Conservation (phyloP, 345 rosid species). For the Hibiscus tridactylites region DNA sequence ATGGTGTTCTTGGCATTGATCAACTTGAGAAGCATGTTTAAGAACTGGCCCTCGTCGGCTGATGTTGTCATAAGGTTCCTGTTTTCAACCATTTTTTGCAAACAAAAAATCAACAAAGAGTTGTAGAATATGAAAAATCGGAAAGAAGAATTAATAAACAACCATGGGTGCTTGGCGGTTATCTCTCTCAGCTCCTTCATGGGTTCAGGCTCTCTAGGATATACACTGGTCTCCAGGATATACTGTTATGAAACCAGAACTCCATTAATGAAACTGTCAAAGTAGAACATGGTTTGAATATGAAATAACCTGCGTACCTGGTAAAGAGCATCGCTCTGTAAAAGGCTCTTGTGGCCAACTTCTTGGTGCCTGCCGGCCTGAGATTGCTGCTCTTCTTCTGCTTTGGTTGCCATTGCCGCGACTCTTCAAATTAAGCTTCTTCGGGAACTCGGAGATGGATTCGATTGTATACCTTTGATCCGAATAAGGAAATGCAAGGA, state of each 20-base stretch:
- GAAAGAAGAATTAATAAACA: not conserved
- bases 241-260: conserved; percentile 35
- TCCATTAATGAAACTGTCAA: not conserved
- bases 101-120: no score
- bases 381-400: conserved; percentile 50
- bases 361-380: conserved; percentile 68
- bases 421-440: not conserved
- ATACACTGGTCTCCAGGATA: conserved; percentile 90
- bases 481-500: not conserved
- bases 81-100: not conserved
- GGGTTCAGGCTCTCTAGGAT: conserved; percentile 88
- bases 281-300: not conserved
- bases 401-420: conserved; percentile 40
- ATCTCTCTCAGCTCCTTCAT: conserved; percentile 96
- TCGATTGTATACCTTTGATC: not conserved
- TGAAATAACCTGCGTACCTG: conserved; percentile 39
- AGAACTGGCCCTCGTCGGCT: conserved; percentile 94
- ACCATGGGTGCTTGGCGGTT: conserved; percentile 98
- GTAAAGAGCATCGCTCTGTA: conserved; percentile 89
- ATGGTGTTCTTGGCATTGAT: conserved; percentile 97
- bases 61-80: conserved; percentile 98
- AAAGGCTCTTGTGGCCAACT: conserved; percentile 93
- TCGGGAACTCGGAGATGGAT: not conserved
- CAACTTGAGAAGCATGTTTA: conserved; percentile 84
- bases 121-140: not conserved